Conservation (phyloP, 2,329 filamentous ascomycete species). For the Cladosporium colombiae region DNA sequence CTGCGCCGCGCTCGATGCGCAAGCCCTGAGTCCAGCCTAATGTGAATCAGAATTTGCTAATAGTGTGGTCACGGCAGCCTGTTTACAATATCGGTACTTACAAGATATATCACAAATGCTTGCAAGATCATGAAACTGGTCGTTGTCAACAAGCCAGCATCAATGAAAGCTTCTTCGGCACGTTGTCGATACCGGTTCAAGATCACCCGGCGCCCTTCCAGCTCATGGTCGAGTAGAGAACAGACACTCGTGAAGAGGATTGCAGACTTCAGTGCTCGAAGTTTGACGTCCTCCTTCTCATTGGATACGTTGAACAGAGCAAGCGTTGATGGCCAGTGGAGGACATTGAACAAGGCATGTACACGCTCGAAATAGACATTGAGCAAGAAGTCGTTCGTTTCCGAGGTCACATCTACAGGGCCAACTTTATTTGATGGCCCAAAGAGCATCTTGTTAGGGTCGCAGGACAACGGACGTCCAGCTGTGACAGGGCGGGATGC, state of each 20-base stretch:
- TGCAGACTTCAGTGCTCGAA: not conserved
- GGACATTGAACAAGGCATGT: conserved; percentile 1
- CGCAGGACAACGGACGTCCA: not conserved
- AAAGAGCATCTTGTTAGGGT: not conserved
- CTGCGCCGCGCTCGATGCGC: not conserved
- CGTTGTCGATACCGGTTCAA: not conserved
- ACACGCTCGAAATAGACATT: conserved; percentile 4
- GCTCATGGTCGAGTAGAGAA: not conserved
- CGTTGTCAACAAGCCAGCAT: not conserved
- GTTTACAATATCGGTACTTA: not conserved
- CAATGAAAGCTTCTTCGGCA: not conserved
- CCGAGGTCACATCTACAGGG: not conserved
- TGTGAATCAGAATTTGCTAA: not conserved
- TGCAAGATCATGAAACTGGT: not conserved
- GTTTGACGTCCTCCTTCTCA: not conserved
- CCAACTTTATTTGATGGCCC: not conserved
- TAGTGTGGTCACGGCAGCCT: not conserved
- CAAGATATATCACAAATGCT: conserved; percentile 5
- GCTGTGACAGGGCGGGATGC: not conserved
- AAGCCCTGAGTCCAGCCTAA: not conserved
- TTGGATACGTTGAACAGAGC: not conserved
- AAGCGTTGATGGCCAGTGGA: not conserved
- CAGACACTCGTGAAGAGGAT: not conserved
- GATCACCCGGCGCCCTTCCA: not conserved
- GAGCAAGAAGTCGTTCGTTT: not conserved